Evolutionary conservation across 1,284 basidiomycete genomes (phyloP).

Genomic region (Marasmius tenuissimus): DNA sequence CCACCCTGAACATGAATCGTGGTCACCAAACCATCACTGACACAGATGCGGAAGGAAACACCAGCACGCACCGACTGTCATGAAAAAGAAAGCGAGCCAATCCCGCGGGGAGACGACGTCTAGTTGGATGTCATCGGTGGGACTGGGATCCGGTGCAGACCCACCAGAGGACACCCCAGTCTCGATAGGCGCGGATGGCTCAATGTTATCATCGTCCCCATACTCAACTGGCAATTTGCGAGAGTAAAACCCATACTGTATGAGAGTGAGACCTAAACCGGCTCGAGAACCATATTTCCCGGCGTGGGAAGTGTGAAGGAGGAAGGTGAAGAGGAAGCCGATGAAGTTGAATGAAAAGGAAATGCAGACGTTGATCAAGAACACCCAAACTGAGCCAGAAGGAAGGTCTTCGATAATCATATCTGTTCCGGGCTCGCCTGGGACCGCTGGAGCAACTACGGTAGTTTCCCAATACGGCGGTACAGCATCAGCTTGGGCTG

Average conservation of each 20-base stretch:
- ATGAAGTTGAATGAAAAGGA: constrained; percentile 98
- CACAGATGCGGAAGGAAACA: constrained; percentile 1
- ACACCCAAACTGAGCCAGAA: constrained; percentile 68
- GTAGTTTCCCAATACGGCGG: constrained; percentile 98
- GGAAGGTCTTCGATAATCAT: constrained; percentile 78
- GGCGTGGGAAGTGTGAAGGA: constrained; percentile 93
- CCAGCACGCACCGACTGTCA: constrained; percentile 68
- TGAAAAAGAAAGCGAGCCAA: constrained; percentile 89
- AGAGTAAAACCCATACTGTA: constrained; percentile 81
- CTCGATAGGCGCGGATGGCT: constrained; percentile 4
- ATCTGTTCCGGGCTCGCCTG: constrained; percentile 47
- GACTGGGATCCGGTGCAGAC: constrained; percentile 15
- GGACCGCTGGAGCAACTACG: constrained; percentile 68
- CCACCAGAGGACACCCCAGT: not conserved
- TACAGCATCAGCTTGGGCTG: constrained; percentile 88
- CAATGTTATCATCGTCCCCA: constrained; percentile 12
- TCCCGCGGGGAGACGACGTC: constrained; percentile 52
- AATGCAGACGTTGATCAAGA: constrained; percentile 80
- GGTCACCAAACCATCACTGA: constrained; percentile 1
- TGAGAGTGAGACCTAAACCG: constrained; percentile 92
- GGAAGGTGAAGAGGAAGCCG: constrained; percentile 92
- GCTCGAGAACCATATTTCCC: constrained; percentile 93
- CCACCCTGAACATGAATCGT: constrained; percentile 61
- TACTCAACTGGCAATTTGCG: constrained; percentile 31
- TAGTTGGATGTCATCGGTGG: constrained; percentile 15